These are phyloP conservation scores for Diaporthe sp. DNA, from an alignment of 2,329 filamentous ascomycete species.

Conservation along the genomic window DNA sequence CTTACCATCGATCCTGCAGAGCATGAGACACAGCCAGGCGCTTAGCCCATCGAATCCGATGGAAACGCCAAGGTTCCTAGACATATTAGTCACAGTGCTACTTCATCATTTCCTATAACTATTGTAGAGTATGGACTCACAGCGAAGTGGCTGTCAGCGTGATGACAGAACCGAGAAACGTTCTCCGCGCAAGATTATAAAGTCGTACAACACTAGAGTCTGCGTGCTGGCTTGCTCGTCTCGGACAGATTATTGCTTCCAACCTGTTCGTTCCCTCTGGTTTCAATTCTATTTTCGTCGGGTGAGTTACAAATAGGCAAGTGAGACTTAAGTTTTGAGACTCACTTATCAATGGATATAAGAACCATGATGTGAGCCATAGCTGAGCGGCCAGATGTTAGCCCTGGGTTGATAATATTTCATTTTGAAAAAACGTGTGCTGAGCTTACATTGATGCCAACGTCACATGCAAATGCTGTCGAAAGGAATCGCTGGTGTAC, in stretches of 20 bases:
- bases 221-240: background rate
- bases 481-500: constrained; percentile 6
- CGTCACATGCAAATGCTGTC: background rate
- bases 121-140: background rate
- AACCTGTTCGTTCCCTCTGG: background rate
- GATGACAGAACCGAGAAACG: constrained; percentile 4
- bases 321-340: background rate
- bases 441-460: background rate
- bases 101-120: background rate
- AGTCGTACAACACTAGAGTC: constrained; percentile 7
- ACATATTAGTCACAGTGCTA: background rate
- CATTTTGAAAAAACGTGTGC: background rate
- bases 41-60: background rate
- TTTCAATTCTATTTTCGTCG: constrained; percentile 4
- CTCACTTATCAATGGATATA: constrained; percentile 10
- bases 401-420: background rate
- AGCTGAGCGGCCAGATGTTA: background rate
- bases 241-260: background rate
- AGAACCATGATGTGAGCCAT: constrained; percentile 7
- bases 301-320: background rate
- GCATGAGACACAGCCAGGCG: constrained; percentile 14
- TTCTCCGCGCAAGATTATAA: constrained; percentile 1
- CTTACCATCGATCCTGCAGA: constrained; percentile 12
- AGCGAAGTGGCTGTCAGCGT: background rate
- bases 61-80: constrained; percentile 2